Evolutionary conservation across 441 rosid species (phyloP), one percentile per base, ranked within the genome.

Genomic region (Lagerstroemia fauriei): DNA sequence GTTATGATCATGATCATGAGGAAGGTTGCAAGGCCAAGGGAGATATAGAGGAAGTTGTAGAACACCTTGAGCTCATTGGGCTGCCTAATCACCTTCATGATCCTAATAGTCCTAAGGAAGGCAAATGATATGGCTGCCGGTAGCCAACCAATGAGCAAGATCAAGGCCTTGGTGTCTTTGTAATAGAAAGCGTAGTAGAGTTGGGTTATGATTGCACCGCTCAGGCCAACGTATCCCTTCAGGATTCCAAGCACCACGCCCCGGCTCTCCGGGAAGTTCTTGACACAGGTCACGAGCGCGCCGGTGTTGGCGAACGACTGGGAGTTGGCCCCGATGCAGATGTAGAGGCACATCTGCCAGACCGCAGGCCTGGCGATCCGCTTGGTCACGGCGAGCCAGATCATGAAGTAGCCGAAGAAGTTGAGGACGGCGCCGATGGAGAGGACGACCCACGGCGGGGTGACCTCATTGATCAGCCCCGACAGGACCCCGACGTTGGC

Each of bases 301-400:
- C 84, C 84, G 27, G 84, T 82, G 78, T 82, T 82, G 69, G 84
- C 84, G 3, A 82, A 82, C 41, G 84, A 25, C 81, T 77, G 81
- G 13, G 84, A 82, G 78, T 82, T 82, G 61, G 84, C 84, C 29
- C 84, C 84, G 25, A 82, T 72, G 84, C 84, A 82, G 51, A 82
- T 82, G 77, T 82, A 82, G 73, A 82, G 84, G 81, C 84, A 82
- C 84, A 82, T 82, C 24, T 82, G 81, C 84, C 84, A 82, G 34
- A 82, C 81, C 9, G 63, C 71, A 0, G 84, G 84, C 50, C 10
- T 57, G 0, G 84, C 69, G 24, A 82, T 77, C 8, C 31, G 41
- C 77, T 72, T 71, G 14, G 78, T 70, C 38, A 82, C 84, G 78
- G 81, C 34, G 0, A 82, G 81, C 84, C 84, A 82, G 0, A 82